Conservation (phyloP, 306 rosid species). For the Abrus precatorius region DNA sequence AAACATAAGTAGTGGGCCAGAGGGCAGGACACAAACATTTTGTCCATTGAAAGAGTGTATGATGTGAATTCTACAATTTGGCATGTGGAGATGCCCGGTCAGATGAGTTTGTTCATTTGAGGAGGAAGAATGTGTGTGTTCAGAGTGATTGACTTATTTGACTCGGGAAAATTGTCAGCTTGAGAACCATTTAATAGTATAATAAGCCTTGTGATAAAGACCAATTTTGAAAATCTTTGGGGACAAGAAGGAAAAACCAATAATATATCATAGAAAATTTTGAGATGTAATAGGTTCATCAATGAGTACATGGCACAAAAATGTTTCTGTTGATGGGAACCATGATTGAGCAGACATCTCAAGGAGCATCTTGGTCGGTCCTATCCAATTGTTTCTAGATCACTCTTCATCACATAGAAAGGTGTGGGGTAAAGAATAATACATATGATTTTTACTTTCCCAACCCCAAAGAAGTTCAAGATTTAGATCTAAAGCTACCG, state of each 20-base stretch:
- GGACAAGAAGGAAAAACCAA: neutral
- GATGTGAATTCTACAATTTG: neutral
- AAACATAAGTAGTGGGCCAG: neutral
- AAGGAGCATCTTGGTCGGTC: too few species aligned
- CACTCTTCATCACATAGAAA: neutral
- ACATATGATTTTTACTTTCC: neutral
- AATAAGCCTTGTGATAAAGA: neutral
- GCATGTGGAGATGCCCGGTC: neutral
- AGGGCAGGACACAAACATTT: neutral
- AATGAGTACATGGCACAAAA: neutral
- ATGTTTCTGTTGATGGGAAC: neutral
- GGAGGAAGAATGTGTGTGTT: neutral
- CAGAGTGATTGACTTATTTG: slow-evolving; percentile 5
- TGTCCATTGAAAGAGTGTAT: slow-evolving; percentile 5
- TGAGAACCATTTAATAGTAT: neutral
- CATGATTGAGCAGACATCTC: neutral
- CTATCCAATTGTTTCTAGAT: too few species aligned
- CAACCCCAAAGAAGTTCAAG: slow-evolving; percentile 1
- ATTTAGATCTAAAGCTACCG: neutral
- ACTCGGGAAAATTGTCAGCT: neutral
- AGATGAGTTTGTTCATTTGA: slow-evolving; percentile 1
- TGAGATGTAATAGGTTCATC: neutral
- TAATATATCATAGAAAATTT: neutral
- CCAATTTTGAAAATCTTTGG: neutral
- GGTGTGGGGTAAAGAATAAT: slow-evolving; percentile 1